Percentiles rank a stretch among this genome's conserved stretches.
phyloP scores from a whole-genome alignment of 2,329 filamentous ascomycete species.

The Sporothrix mexicana region DNA sequence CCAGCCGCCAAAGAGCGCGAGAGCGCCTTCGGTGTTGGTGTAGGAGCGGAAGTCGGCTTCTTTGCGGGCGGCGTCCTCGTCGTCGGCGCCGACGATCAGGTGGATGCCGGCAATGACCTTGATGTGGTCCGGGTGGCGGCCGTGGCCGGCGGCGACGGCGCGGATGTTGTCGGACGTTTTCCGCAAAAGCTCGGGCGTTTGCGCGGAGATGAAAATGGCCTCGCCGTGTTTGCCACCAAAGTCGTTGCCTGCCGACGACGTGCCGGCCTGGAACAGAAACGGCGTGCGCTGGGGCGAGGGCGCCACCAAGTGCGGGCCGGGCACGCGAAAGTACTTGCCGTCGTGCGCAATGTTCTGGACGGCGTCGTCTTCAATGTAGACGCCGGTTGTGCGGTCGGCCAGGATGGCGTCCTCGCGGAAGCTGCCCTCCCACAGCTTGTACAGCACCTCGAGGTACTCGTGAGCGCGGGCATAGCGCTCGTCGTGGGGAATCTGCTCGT shows the following conservation, averaged over 20 bases:
- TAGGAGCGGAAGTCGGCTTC: conserved; percentile 31
- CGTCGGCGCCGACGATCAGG: conserved; percentile 33
- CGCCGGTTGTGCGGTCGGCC: conserved; percentile 28
- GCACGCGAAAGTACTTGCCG: conserved; percentile 33
- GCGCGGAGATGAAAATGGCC: conserved; percentile 39
- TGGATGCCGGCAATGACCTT: conserved; percentile 39
- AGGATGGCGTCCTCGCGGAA: conserved; percentile 36
- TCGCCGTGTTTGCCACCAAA: conserved; percentile 41
- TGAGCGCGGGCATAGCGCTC: conserved; percentile 39
- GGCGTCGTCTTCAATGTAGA: conserved; percentile 30
- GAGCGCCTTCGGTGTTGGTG: conserved; percentile 38
- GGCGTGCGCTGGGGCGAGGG: conserved; percentile 38
- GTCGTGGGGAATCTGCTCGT: conserved; percentile 36
- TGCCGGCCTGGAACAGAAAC: conserved; percentile 40
- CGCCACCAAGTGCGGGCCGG: conserved; percentile 40
- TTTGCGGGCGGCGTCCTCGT: conserved; percentile 14
- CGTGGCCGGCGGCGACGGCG: conserved; percentile 41
- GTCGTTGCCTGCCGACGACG: conserved; percentile 38
- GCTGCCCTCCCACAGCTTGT: conserved; percentile 37
- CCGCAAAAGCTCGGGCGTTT: conserved; percentile 32
- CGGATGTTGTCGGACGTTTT: conserved; percentile 35
- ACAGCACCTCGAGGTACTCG: conserved; percentile 39
- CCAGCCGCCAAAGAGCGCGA: conserved; percentile 41
- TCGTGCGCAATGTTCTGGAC: conserved; percentile 36
- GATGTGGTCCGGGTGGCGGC: conserved; percentile 37